These are phyloP conservation scores for Ceratocystis harringtonii DNA, from an alignment of 2,329 filamentous ascomycete species.

Conservation along the genomic window DNA sequence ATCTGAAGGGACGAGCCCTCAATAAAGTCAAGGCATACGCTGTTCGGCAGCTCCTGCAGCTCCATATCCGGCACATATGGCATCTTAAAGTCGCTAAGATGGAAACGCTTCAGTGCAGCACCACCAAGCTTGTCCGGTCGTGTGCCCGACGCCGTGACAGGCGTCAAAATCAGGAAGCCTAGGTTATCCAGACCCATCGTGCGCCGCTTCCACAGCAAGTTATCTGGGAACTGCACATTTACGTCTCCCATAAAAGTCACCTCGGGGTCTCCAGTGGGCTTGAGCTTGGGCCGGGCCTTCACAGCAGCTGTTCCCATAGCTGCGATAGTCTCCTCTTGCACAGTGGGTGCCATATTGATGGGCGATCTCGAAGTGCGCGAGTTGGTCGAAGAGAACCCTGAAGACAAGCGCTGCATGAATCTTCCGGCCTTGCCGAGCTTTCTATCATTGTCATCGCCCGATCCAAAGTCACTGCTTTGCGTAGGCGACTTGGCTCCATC, in stretches of 20 bases:
- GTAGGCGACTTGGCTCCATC: constrained; percentile 25
- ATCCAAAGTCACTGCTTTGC: constrained; percentile 21
- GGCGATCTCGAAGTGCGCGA: constrained; percentile 29
- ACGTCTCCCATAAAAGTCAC: constrained; percentile 70
- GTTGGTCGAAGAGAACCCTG: constrained; percentile 28
- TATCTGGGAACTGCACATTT: constrained; percentile 95
- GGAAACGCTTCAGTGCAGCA: constrained; percentile 55
- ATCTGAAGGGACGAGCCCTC: constrained; percentile 48
- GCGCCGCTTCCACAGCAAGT: constrained; percentile 87
- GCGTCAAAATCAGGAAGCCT: constrained; percentile 68
- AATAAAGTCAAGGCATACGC: constrained; percentile 47
- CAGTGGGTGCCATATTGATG: constrained; percentile 34
- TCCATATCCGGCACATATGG: constrained; percentile 82
- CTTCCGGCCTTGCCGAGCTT: constrained; percentile 38
- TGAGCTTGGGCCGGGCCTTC: constrained; percentile 18
- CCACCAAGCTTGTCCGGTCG: constrained; percentile 40
- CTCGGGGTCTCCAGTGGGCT: constrained; percentile 26
- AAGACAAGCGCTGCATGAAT: constrained; percentile 45
- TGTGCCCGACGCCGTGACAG: constrained; percentile 33
- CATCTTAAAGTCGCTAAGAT: constrained; percentile 66
- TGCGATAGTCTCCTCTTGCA: constrained; percentile 32
- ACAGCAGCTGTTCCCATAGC: constrained; percentile 21
- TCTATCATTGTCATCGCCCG: constrained; percentile 35
- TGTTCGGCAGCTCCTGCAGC: constrained; percentile 82
- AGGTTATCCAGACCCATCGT: constrained; percentile 72